Evolutionary conservation across 345 rosid genomes (phyloP), one percentile per base, ranked within the genome.

Genomic region (Toxicodendron radicans): DNA sequence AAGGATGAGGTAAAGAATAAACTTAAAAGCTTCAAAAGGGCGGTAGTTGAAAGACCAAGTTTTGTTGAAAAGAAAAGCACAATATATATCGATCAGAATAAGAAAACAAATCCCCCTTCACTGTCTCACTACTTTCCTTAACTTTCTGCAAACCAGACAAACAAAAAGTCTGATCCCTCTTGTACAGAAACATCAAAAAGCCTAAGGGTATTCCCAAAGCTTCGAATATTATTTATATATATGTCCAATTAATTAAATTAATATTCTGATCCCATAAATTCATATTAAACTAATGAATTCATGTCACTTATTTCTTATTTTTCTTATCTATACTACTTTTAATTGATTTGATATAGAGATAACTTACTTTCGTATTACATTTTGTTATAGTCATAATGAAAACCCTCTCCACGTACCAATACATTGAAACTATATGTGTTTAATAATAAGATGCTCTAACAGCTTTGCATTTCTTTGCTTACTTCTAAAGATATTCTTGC

Each of bases 401-500:
- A 7, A 35, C 41, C 41, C 41, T 35, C 41, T 35, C 41, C 41
- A 35, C 41, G n/a, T n/a, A n/a, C n/a, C 41, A 7, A 35, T 35
- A 35, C 35, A 32, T 32, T 32, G 35, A 4, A n/a, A n/a, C n/a
- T 4, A 32, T 32, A 32, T 32, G 35, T 32, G 35, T 32, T 32
- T 27, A 33, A 17, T 58, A 3, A 14, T 46, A 49, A 33, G 57
- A 73, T 79, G 20, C 74, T 38, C 48, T 66, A 51, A 70, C 66
- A 61, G 12, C 51, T 38, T 72, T 30, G 68, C 18, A 30, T 77
- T 68, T 65, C 75, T 66, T 85, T 86, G 83, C 89, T 86, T 86
- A 77, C 64, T 9, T n/a, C 56, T 6, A 30, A 83, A 78, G 89
- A 64, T 80, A 80, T 84, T 80, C 84, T 78, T 75, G 67, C 77